These are phyloP conservation scores for Hygrophorus russula DNA, from an alignment of 768 basidiomycete species.

Conservation along the genomic window DNA sequence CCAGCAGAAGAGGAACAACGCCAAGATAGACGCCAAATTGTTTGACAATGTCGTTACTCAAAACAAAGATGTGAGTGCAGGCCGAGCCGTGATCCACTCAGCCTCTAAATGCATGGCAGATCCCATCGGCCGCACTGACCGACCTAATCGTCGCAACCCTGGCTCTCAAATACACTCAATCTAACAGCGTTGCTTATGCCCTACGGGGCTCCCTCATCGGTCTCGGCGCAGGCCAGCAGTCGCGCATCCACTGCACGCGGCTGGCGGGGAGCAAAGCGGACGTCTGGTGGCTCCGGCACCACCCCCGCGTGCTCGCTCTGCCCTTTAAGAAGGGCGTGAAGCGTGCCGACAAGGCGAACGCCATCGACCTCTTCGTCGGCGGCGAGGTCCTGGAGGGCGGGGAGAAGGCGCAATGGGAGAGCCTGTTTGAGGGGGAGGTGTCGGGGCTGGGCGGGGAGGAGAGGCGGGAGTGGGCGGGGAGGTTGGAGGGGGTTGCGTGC, in stretches of 20 bases:
- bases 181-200: conserved; percentile 96
- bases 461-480: conserved; percentile 58
- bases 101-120: conserved; percentile 28
- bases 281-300: conserved; percentile 98
- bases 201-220: conserved; percentile 88
- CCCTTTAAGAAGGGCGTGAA: conserved; percentile 98
- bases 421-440: conserved; percentile 67
- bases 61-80: conserved; percentile 63
- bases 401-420: conserved; percentile 88
- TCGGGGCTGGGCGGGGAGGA: conserved; percentile 56
- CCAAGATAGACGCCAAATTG: conserved; percentile 68
- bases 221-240: conserved; percentile 96
- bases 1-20: conserved; percentile 85
- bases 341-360: conserved; percentile 97
- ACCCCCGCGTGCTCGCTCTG: conserved; percentile 82
- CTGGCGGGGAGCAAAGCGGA: conserved; percentile 98
- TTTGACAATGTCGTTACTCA: conserved; percentile 86
- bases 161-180: conserved; percentile 97
- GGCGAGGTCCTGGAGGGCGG: conserved; percentile 82
- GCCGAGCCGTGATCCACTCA: background rate
- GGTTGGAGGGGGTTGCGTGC: conserved; percentile 82
- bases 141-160: conserved; percentile 95
- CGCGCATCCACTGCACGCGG: conserved; percentile 97
- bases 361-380: conserved; percentile 91
- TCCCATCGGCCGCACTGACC: conserved; percentile 65